phyloP scores from a whole-genome alignment of 164 flowering plant species.

The Houttuynia cordata region DNA sequence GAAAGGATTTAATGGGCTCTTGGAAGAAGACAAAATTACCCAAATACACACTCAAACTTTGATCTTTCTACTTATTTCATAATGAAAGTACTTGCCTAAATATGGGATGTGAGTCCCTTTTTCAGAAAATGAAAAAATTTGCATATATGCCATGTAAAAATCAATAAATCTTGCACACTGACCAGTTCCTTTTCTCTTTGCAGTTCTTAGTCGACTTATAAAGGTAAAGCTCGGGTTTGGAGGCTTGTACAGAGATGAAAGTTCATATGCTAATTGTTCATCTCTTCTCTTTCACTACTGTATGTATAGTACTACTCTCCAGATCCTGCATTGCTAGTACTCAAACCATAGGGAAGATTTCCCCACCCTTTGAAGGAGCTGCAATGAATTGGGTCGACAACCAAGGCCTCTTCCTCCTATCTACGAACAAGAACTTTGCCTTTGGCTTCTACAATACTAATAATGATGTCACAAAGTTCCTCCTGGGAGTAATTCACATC shows the following conservation, averaged over 20 bases:
- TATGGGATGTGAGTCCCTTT: too few species aligned
- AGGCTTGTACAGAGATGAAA: not conserved
- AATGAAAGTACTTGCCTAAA: not conserved
- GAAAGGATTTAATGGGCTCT: not conserved
- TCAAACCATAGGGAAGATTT: conserved; percentile 12
- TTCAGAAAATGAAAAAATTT: too few species aligned
- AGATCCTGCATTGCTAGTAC: conserved; percentile 10
- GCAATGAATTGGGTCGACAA: conserved; percentile 36
- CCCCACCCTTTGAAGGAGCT: conserved; percentile 29
- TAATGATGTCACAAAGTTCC: conserved; percentile 24
- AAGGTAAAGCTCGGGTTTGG: not conserved
- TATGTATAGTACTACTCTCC: conserved; percentile 2
- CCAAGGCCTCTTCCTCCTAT: conserved; percentile 30
- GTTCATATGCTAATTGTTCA: not conserved
- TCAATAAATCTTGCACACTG: not conserved
- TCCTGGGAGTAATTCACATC: conserved; percentile 26
- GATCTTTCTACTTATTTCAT: not conserved
- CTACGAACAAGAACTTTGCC: conserved; percentile 27
- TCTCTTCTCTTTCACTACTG: not conserved
- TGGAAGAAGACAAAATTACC: too few species aligned
- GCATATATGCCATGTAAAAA: too few species aligned
- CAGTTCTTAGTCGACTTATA: not conserved
- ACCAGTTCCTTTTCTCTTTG: not conserved
- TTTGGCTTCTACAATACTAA: conserved; percentile 24
- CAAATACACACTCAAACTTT: not conserved